These are phyloP conservation scores for Heterobasidion occidentale DNA, from an alignment of 1,284 basidiomycete species.

Conservation along the genomic window DNA sequence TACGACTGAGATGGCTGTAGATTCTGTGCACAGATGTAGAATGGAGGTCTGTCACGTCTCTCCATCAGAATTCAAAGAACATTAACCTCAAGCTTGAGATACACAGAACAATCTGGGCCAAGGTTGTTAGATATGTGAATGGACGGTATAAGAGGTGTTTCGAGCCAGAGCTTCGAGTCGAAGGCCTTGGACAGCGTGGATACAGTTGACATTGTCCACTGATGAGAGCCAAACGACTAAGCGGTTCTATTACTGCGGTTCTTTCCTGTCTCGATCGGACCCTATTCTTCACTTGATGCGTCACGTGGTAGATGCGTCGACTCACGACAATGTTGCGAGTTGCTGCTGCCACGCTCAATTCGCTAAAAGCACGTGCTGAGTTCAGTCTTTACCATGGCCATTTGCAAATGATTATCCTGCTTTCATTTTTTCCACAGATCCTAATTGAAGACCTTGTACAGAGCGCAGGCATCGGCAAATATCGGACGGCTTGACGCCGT, in stretches of 20 bases:
- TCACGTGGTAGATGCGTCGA: not conserved
- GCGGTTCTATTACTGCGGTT: too few species aligned
- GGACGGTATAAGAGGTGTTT: slow-evolving; percentile 59
- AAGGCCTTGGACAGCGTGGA: not conserved
- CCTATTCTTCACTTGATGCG: not conserved
- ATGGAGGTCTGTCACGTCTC: not conserved
- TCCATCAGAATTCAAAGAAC: not conserved
- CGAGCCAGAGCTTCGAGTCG: slow-evolving; percentile 12
- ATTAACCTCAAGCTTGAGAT: slow-evolving; percentile 61
- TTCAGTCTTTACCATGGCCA: not conserved
- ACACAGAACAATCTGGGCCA: slow-evolving; percentile 35
- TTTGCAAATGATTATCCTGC: too few species aligned
- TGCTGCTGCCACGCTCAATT: not conserved
- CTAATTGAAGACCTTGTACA: not conserved
- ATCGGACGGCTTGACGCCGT: not conserved
- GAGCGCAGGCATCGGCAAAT: not conserved
- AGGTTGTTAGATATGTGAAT: slow-evolving; percentile 43
- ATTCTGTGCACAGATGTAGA: slow-evolving; percentile 34
- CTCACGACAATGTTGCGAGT: not conserved
- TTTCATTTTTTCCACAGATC: too few species aligned
- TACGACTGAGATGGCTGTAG: slow-evolving; percentile 68
- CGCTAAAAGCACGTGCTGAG: not conserved
- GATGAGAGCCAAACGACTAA: too few species aligned
- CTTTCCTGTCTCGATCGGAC: too few species aligned
- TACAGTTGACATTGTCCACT: not conserved